Base-by-base conservation (phyloP, 257 asterid species). In the Solanum medicagineum region DNA sequence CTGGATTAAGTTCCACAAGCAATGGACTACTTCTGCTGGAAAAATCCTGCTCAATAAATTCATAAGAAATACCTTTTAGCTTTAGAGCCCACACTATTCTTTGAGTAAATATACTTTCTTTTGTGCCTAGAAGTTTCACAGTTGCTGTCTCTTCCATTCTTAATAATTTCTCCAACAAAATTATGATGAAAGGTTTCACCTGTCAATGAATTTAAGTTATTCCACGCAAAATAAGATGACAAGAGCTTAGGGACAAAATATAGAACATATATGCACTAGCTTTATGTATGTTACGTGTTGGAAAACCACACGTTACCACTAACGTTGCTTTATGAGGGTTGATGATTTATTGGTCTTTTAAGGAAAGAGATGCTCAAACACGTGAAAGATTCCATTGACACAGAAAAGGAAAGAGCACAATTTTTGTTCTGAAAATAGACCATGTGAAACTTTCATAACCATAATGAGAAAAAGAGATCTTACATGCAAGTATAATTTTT, bases 21-120 rank as follows among this genome's bases (percentile, higher is more conserved):
- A 59, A 29, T 12, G 53, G 81, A 75, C 81, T 22, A 53, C 71
- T 85, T 79, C 73, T 85, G 70, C 26, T 79, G 24, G 56, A 51
- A 20, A 85, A 62, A 60, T 85, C 68, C 42, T 85, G 85, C 73
- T 85, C 85, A 6, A 80, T 40, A 60, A 60, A 80, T 36, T 32
- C 59, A 51, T 19, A 80, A 26, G 17, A 22, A n/a, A 85, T 54
- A 6, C 84, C 80, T 49, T 85, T 85, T 15, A 85, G 22, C 51
- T 85, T 51, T 45, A 85, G 63, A 22, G 87, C 84, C 87, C 87
- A 85, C 24, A 32, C 70, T 53, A 80, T 75, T 80, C 81, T 79
- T 11, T 79, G 57, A 40, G 63, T 80, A 63, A 79, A 85, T 49
- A 83, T 55, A 68, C 81, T 85, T 51, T 49, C 69, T 83, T 74